Evolutionary conservation across 352 stramenopile species (phyloP).

Genomic region (Thalassiosira livingstoniorum): DNA sequence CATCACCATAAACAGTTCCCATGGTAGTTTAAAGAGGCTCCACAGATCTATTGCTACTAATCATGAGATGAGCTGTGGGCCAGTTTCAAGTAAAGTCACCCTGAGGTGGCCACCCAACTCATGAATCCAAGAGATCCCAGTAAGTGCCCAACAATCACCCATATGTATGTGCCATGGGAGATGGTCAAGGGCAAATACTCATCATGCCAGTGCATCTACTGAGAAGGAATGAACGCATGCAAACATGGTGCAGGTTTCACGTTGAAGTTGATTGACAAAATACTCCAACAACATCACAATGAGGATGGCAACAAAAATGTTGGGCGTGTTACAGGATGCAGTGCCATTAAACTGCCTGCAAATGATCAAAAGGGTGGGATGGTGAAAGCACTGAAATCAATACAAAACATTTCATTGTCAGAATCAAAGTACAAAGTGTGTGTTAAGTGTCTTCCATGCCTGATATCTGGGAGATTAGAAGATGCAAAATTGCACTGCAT

Average conservation of each 20-base stretch:
- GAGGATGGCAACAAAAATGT: too few species aligned
- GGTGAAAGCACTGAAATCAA: too few species aligned
- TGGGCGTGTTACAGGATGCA: too few species aligned
- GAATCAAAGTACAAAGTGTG: constrained; percentile 14
- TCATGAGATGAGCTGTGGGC: constrained; percentile 8
- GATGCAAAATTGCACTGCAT: constrained; percentile 3
- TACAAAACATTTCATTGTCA: too few species aligned
- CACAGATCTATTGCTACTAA: neutral
- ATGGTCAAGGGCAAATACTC: neutral
- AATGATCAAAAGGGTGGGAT: too few species aligned
- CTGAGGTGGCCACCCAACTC: neutral
- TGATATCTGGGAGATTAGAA: neutral
- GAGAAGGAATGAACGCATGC: too few species aligned
- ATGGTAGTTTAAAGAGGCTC: neutral
- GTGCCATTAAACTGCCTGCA: too few species aligned
- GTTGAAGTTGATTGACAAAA: too few species aligned
- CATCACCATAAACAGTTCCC: neutral
- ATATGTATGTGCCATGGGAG: neutral
- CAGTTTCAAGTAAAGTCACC: neutral
- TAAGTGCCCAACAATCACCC: neutral
- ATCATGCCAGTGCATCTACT: constrained; percentile 6
- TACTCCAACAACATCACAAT: too few species aligned
- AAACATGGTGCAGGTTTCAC: too few species aligned
- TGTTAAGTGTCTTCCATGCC: neutral
- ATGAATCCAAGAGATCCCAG: neutral